Base-by-base conservation (phyloP, 192 early-diverging fungal genomes). In the Backusella psychrophila region DNA sequence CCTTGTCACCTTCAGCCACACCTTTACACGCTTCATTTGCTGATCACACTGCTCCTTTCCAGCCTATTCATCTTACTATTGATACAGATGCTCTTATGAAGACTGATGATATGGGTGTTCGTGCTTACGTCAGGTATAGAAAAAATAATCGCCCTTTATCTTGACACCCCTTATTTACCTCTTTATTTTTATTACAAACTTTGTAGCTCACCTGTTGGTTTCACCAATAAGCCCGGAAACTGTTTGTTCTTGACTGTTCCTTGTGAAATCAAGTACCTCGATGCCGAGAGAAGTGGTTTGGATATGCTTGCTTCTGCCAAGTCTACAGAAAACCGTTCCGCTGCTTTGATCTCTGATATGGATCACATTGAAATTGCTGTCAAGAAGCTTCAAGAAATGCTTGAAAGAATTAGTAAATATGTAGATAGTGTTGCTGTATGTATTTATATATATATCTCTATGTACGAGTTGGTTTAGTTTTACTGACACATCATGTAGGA, bases 211-310 rank as follows among this genome's bases (percentile, higher is more conserved):
- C 89, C 91, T 33, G 89, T 96, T 70, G 95, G 95, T 42, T 88
- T 91, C 26, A 86, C 89, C 9, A 83, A 86, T 26, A 88, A 87
- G 52, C 84, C 93, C n/a, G 95, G 92, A 70, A 92, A 95, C 83
- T 92, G 92, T 84, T 84, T 97, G 89, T 98, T 97, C 80, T 77
- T 96, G 69, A 93, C 95, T 46, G 85, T 97, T 19, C 93, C 95
- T 41, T 95, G 93, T 84, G 92, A 94, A 72, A 88, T 96, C 44
- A 94, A 95, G 86, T 96, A 95, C 81, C 92, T 91, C 52, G 93
- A 98, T 77, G 94, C 95, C 5, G 97, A 98, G 81, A 89, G 93
- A 81, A 91, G 89, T 80, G 96, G 93, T 83, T 86, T 93, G 80
- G 91, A 93, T 71, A 82, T 93, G 36, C 87, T 93, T 75, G 88